A percentile compares a stretch with the other conserved stretches of the same genome.
phyloP scores from a whole-genome alignment of 2,329 filamentous ascomycete genomes.

The Colletotrichum tamarilloi region DNA sequence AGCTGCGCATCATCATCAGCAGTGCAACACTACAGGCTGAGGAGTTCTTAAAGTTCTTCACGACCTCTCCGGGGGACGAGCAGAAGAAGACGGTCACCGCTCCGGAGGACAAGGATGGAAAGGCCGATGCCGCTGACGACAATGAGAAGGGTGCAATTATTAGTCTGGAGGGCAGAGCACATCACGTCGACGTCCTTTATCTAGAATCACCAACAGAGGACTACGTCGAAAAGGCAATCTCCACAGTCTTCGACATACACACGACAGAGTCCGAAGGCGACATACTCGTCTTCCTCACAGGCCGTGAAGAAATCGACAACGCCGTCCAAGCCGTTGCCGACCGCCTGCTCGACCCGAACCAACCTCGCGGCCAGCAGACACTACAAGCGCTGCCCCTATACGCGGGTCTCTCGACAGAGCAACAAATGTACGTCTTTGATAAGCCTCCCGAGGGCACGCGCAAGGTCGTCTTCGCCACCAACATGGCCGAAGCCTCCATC shows the following conservation, averaged over 20 bases:
- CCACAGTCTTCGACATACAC: conserved; percentile 90
- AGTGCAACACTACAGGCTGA: conserved; percentile 94
- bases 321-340: conserved; percentile 76
- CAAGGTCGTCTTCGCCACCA: conserved; percentile 93
- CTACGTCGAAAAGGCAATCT: conserved; percentile 85
- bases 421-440: conserved; percentile 96
- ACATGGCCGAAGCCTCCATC: conserved; percentile 95
- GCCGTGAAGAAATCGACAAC: conserved; percentile 90
- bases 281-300: conserved; percentile 90
- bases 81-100: conserved; percentile 5
- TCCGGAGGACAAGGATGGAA: conserved; percentile 39
- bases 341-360: conserved; percentile 36
- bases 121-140: conserved; percentile 7
- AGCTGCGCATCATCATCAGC: conserved; percentile 89
- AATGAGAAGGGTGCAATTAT: conserved; percentile 67
- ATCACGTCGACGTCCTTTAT: conserved; percentile 89
- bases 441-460: conserved; percentile 82
- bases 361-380: conserved; percentile 62
- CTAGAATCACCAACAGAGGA: conserved; percentile 82
- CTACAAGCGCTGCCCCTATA: conserved; percentile 85
- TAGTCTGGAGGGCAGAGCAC: conserved; percentile 87
- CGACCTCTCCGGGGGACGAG: conserved; percentile 42
- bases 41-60: conserved; percentile 85
- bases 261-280: conserved; percentile 83
- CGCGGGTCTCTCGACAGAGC: conserved; percentile 87